These are phyloP conservation scores for Aspergillus panamensis DNA, from an alignment of 495 filamentous ascomycete genomes.

Conservation along the genomic window DNA sequence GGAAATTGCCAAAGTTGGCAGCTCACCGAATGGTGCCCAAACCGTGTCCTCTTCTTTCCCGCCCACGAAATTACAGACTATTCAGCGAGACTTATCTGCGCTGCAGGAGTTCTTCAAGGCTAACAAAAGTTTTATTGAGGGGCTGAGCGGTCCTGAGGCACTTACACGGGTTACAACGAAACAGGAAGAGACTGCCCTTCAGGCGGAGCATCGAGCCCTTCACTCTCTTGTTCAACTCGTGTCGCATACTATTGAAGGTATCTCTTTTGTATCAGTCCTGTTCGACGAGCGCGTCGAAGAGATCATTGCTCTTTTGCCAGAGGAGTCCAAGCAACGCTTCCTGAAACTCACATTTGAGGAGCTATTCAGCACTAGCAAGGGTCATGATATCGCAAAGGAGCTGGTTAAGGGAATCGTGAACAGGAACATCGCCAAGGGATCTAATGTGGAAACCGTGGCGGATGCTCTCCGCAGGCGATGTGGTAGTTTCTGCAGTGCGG, in stretches of 20 bases:
- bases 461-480: conserved; percentile 87
- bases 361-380: conserved; percentile 72
- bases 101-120: conserved; percentile 75
- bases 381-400: conserved; percentile 91
- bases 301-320: conserved; percentile 77
- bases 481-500: conserved; percentile 92
- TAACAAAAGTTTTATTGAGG: conserved; percentile 89
- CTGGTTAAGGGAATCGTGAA: conserved; percentile 98
- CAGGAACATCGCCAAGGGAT: conserved; percentile 88
- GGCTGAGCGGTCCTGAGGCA: conserved; percentile 80
- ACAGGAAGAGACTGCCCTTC: conserved; percentile 84
- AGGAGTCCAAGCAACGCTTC: conserved; percentile 61
- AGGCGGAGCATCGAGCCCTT: conserved; percentile 90
- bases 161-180: conserved; percentile 65
- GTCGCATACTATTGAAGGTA: conserved; percentile 85
- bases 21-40: conserved; percentile 55
- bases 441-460: conserved; percentile 94
- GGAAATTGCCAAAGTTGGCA: conserved; percentile 53
- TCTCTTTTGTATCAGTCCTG: conserved; percentile 88
- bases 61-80: conserved; percentile 60
- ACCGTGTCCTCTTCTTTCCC: conserved; percentile 50
- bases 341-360: conserved; percentile 76
- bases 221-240: conserved; percentile 79
- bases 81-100: conserved; percentile 76
- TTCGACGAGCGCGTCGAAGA: conserved; percentile 91